Base-by-base conservation (phyloP, 2,329 filamentous ascomycete genomes). In the Cladorrhinum sp. region DNA sequence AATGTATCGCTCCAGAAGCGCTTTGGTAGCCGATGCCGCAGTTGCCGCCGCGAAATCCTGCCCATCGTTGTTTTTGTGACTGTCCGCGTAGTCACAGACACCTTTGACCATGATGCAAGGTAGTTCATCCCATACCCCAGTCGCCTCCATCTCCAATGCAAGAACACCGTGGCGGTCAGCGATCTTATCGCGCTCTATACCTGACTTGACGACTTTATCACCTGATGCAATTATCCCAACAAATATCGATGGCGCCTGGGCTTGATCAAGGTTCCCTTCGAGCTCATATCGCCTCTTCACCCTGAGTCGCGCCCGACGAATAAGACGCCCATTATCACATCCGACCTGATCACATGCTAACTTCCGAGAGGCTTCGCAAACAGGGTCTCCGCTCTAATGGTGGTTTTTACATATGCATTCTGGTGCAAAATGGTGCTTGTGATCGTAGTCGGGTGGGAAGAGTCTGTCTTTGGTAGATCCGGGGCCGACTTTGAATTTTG, bases 31-130 rank as follows among this genome's bases (percentile, higher is more conserved):
- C 3, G 72, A 65, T 0, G 74, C 72, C 2, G 74, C 72, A 1
- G 69, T 70, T 0, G 69, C 71, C 1, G 75, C 73, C 1, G 74
- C 73, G 65, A 73, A 76, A 1, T 54, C 50, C 52, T 77, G 74
- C 73, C 72, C 76, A 3, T 45, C 57, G 38, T 74, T 72, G 58
- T 66, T 71, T 60, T 76, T 76, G 62, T 77, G 75, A 52, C 72
- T 71, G 61, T 77, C 75, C 0, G 73, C 70, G 59, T 77, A 77
- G 64, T 77, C 72, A 61, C 71, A 73, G 1, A 75, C 71, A 8
- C 73, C 72, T 57, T 76, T 76, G 58, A 77, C 68, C 4, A 77
- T 66, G 3, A 77, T 58, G 38, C 66, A 70, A 1, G 71, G 63
- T 25, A 24, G 16, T 50, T 10, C 16, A 36, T 75, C 70, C 71